Percentiles rank a stretch among this genome's conserved stretches.
phyloP scores from a whole-genome alignment of 1,284 basidiomycete species.

The Fomitiporia mediterranea region DNA sequence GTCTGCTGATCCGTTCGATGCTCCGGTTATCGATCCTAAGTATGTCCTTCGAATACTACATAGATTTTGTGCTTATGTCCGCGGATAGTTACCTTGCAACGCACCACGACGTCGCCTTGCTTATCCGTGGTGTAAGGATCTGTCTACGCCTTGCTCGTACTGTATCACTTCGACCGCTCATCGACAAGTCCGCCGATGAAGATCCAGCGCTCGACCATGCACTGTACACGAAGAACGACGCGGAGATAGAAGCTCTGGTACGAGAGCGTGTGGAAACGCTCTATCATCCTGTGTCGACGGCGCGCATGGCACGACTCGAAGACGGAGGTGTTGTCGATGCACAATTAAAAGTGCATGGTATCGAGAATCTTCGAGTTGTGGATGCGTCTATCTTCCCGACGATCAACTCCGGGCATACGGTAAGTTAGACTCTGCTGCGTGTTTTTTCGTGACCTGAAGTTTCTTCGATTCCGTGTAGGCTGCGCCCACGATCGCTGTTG shows the following conservation, averaged over 20 bases:
- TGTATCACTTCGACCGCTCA: background rate
- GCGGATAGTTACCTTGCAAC: constrained; percentile 16
- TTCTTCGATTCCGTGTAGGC: constrained; percentile 9
- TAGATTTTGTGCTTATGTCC: background rate
- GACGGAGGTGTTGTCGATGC: constrained; percentile 43
- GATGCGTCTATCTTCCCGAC: constrained; percentile 25
- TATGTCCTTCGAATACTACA: constrained; percentile 20
- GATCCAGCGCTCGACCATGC: constrained; percentile 10
- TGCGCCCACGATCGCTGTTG: constrained; percentile 25
- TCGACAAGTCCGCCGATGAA: background rate
- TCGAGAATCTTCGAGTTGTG: constrained; percentile 26
- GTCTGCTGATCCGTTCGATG: constrained; percentile 26
- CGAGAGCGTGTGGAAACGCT: constrained; percentile 31
- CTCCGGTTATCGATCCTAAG: constrained; percentile 28
- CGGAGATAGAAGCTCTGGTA: constrained; percentile 7
- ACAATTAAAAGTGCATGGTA: constrained; percentile 35
- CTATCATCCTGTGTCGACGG: constrained; percentile 46
- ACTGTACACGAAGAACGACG: background rate
- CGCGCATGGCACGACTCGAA: constrained; percentile 39
- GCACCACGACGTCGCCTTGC: constrained; percentile 19
- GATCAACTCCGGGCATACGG: constrained; percentile 22
- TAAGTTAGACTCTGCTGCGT: background rate
- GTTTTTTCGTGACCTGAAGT: background rate
- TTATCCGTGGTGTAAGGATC: constrained; percentile 12
- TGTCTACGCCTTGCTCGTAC: constrained; percentile 13